Base-by-base conservation (phyloP, 2,329 filamentous ascomycete genomes). In the Arthrinium puccinioides region DNA sequence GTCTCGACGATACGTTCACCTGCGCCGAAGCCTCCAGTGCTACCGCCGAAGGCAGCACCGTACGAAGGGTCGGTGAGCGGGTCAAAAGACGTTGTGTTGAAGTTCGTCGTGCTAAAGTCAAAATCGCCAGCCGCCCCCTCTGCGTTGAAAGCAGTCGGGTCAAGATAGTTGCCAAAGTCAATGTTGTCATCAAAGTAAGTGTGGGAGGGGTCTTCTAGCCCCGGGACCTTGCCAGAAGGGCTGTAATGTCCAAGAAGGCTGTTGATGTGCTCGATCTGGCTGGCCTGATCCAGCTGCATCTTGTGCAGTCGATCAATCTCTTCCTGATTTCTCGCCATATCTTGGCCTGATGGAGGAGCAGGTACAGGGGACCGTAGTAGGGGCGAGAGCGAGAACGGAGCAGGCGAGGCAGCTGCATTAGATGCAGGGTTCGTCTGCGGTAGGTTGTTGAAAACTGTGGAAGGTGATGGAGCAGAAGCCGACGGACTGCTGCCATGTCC, bases 281-380 rank as follows among this genome's bases (percentile, higher is more conserved):
- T 73, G 42, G 84, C 80, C 52, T 95, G 88, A 42, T 90, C 80
- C 18, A 78, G 76, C 54, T 94, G 86, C 51, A 95, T 69, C 29
- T 81, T 82, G 44, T 86, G 78, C 3, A 97, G 70, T 21, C 84
- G 74, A 36, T 92, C 85, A 20, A 96, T 74, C 44, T 94, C 84
- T 11, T 82, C 70, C 43, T 83, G 74, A 5, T 83, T 89, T 42
- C 75, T 75, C 31, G 71, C 75, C 44, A 92, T 74, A 26, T 80
- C 72, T 35, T 75, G 69, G 15, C 87, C 63, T 11, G 57, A 57
- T 0, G 74, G 73, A 2, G 72, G 69, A 4, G 63, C 60, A 6
- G 24, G 24, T 14, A 57, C 52, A 4, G 65, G 53, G 18, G 66
- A 62, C 6, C 63, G 59, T 42, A 78, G 61, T 37, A 68, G 64